Evolutionary conservation across 179 eudicot genomes (phyloP), one percentile per base, ranked within the genome.

Genomic region (Vitellaria paradoxa): DNA sequence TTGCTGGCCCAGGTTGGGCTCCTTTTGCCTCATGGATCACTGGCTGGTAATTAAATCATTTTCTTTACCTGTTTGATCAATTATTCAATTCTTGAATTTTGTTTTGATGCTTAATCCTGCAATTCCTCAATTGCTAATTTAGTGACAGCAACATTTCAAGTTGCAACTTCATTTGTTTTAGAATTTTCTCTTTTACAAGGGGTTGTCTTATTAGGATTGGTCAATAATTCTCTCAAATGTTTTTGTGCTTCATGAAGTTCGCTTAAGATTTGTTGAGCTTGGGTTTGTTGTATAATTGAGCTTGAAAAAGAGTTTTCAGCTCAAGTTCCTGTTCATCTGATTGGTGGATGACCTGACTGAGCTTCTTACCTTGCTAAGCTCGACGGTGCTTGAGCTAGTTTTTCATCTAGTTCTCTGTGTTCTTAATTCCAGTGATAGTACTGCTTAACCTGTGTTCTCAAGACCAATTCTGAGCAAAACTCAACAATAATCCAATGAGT

Each of bases 1-100:
- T 94, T 87, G 98, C 96, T 87, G 97, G 98, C 64, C 91, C 90
- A 20, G 59, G 71, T 65, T 92, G 97, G 97, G 97, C 98, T 26
- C 97, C 98, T 42, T 94, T 94, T 87, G 98, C 98, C 30, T 92
- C 97, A 66, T 94, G 97, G 97, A 82, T 93, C 75, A 94, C 97
- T 78, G 98, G 98, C 81, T 92, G 97, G 98, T 94, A 90, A 80
- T 40, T 65, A 18, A 15, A 17, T 14, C 6, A 49, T 42, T 24
- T 24, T 24, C 4, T 24, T 40, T 65, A 17, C 52, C 50, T 7
- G 46, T 18, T 45, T 45, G 42, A 45, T 68, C 55, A 4, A 47
- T 46, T 20, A 21, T 30, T 71, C 63, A 71, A 30, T 9, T 13
- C 17, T 68, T 55, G 30, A 20, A 11, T 37, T 8, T 30, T 30